Base-by-base conservation (phyloP, 2,329 filamentous ascomycete genomes). In the Cordyceps militaris region DNA sequence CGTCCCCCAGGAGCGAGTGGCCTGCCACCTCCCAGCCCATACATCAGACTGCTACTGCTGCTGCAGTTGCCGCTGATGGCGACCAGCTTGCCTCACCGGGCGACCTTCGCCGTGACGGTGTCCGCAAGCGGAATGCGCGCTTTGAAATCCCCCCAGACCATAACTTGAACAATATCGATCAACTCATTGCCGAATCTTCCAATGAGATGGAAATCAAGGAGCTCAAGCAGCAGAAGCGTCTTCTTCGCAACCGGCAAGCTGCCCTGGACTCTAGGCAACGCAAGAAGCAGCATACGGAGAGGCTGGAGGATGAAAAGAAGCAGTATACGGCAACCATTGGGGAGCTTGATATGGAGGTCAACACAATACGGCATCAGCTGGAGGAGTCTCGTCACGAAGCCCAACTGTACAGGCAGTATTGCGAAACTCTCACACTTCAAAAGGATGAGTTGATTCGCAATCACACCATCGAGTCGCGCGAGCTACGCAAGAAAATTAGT, bases 221-320 rank as follows among this genome's bases (percentile, higher is more conserved):
- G 76, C 81, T 99, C 67, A 99, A 99, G 83, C 91, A 96, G 72
- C 94, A 97, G 74, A 97, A 97, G 80, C 87, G 94, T 61, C 79
- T 99, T 61, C 79, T 99, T 62, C 84, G 94, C 68, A 99, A 99
- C 76, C 86, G 94, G 68, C 93, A 97, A 77, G 94, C 94, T 74
- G 94, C 94, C 64, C 88, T 99, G 66, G 93, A 97, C 76, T 97
- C 94, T 46, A 86, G 94, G 64, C 93, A 97, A 74, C 87, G 94
- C 66, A 99, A 97, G 82, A 97, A 97, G 83, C 88, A 91, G 75
- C 93, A 97, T 76, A 97, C 94, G 34, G 94, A 97, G 76, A 87
- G 94, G 66, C 84, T 97, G 47, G 94, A 97, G 73, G 88, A 94
- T 72, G 93, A 97, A 78, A 97, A 97, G 81, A 97, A 97, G 79